A percentile compares a stretch with the other conserved stretches of the same genome.
Conservation (phyloP, 441 rosid genomes). For the Rhodomyrtus psidioides region DNA sequence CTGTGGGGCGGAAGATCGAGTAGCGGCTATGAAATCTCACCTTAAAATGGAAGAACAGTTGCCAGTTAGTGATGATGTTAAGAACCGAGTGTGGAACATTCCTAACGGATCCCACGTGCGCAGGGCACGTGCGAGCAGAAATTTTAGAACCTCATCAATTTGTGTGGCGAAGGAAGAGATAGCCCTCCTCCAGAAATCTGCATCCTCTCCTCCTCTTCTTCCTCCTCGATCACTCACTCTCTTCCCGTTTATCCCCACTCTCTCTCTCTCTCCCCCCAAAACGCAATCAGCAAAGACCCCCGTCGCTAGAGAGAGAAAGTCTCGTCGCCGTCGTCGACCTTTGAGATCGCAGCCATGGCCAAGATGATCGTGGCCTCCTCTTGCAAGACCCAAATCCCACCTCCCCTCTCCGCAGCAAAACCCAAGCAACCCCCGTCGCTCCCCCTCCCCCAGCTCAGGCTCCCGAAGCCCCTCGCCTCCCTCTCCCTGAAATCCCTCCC, state of each 20-base stretch:
- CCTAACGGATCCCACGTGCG: neutral
- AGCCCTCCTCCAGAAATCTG: constrained; percentile 10
- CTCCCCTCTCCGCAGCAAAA: constrained; percentile 26
- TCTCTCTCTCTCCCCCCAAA: neutral
- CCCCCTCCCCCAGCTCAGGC: constrained; percentile 9
- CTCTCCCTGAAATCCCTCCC: constrained; percentile 46
- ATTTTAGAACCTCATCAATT: constrained; percentile 19
- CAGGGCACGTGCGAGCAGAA: neutral
- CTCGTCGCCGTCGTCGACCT: neutral
- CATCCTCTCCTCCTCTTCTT: constrained; percentile 5
- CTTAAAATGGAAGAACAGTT: neutral
- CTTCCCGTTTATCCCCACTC: neutral
- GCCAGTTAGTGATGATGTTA: neutral
- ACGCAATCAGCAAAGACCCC: neutral
- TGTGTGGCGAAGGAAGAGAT: constrained; percentile 74
- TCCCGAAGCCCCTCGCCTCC: neutral
- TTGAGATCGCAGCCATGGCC: constrained; percentile 44
- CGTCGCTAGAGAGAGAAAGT: neutral
- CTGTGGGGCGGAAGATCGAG: neutral
- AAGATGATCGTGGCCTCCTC: constrained; percentile 70
- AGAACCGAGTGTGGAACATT: neutral
- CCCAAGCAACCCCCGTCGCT: constrained; percentile 21
- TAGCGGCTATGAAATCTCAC: neutral
- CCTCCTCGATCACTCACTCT: too few species aligned
- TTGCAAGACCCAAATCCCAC: constrained; percentile 48